Percentiles rank a stretch among this genome's conserved stretches.
Conservation (phyloP, 345 rosid genomes). For the Acer saccharum region DNA sequence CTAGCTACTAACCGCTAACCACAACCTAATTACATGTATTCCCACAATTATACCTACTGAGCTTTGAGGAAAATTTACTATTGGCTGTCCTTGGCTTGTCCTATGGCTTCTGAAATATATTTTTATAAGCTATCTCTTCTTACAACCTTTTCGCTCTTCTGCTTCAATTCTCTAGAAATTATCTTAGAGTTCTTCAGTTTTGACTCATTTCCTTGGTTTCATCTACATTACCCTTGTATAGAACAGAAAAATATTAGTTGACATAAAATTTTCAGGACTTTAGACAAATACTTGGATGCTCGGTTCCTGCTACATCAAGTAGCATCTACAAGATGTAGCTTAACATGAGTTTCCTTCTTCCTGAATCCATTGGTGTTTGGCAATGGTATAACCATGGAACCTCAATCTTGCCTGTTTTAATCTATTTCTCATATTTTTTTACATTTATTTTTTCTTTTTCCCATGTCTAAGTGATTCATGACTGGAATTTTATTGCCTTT, state of each 20-base stretch:
- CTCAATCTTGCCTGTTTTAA: not conserved
- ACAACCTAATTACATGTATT: no score
- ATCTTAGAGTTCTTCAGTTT: not conserved
- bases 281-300: constrained; percentile 2
- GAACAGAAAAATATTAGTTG: not conserved
- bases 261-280: not conserved
- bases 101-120: not conserved
- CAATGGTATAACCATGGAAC: not conserved
- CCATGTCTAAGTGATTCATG: not conserved
- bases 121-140: not conserved
- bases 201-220: not conserved
- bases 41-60: no score
- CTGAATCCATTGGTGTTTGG: constrained; percentile 8
- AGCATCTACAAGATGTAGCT: not conserved
- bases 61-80: not conserved
- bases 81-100: not conserved
- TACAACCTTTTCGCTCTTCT: not conserved
- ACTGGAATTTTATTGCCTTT: not conserved
- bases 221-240: not conserved
- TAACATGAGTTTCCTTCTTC: not conserved
- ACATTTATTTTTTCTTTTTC: not conserved
- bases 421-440: not conserved
- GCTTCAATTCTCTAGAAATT: not conserved
- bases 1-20: no score
- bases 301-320: constrained; percentile 1